phyloP scores from a whole-genome alignment of 805 yeast genomes.

The Zygosaccharomyces bailii region DNA sequence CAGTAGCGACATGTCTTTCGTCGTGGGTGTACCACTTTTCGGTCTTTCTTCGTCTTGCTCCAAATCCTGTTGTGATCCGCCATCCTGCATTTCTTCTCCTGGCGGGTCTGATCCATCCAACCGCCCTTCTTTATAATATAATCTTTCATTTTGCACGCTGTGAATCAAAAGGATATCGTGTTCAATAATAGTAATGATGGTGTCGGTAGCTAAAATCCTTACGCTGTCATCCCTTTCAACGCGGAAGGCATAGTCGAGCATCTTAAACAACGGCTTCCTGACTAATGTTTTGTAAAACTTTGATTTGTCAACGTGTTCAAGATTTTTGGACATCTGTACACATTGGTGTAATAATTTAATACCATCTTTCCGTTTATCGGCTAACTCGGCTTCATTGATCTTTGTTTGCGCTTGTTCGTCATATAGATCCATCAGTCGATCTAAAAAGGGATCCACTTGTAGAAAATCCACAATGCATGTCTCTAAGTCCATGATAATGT shows the following conservation, averaged over 20 bases:
- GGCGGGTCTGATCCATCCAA: constrained; percentile 14
- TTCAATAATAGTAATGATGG: constrained; percentile 75
- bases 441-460: constrained; percentile 44
- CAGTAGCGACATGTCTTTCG: constrained; percentile 57
- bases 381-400: constrained; percentile 12
- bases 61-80: too few relatives aligned
- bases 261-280: constrained; percentile 62
- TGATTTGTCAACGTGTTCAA: constrained; percentile 60
- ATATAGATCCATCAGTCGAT: constrained; percentile 58
- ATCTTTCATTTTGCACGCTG: constrained; percentile 28
- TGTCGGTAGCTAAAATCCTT: constrained; percentile 72
- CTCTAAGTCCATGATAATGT: constrained; percentile 33
- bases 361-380: constrained; percentile 57
- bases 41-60: constrained; percentile 8
- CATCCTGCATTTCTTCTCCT: constrained; percentile 11
- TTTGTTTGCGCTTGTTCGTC: constrained; percentile 18
- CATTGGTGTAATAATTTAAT: constrained; percentile 78
- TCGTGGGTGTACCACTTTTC: constrained; percentile 1
- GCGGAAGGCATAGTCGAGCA: constrained; percentile 68
- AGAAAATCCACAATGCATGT: constrained; percentile 35
- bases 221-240: constrained; percentile 42
- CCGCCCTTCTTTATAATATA: constrained; percentile 4
- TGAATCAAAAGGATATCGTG: constrained; percentile 68
- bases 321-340: constrained; percentile 65
- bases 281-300: constrained; percentile 63